Evolutionary conservation across 176 grass and related monocot species (phyloP), one percentile per base, ranked within the genome.

Genomic region (Secale cereale): DNA sequence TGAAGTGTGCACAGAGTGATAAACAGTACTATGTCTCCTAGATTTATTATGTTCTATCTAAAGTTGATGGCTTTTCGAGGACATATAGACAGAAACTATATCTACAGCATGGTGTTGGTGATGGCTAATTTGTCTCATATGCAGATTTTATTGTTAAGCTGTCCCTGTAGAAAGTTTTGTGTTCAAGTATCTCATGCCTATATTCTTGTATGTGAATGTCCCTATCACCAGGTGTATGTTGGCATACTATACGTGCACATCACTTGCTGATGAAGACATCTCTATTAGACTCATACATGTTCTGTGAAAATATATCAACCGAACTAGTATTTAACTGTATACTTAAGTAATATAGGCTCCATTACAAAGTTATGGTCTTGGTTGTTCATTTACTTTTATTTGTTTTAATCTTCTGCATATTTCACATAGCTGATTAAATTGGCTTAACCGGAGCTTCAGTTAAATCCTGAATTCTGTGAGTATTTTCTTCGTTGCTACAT

Each of bases 401-500:
- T 81, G 11, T 66, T 65, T 78, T 64, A 50, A 62, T 71, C 27
- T 59, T 70, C 46, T 40, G 15, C 23, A 59, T 59, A 59, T 23
- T 59, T 59, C 56, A 59, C 23, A 70, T 46, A 57, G 60, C 76
- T 39, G 62, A 45, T 84, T 73, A 71, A 76, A 27, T 60, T 48
- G 22, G 20, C 33, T 57, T 57, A 5, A 16, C 75, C 63, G 19
- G 59, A 73, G 17, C 81, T 41, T 84, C 62, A 52, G 31, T 78
- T 40, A 15, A 71, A 54, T 81, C 5, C 23, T 81, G 31, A 86
- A 80, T 17, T 81, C 17, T 12, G 56, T 74, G 45, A 30, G 50
- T 54, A 41, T 88, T 87, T 82, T 70, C 15, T 56, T 48, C 11
- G 30, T 27, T 29, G 29, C 75, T 77, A 77, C 78, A 48, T 11